These are phyloP conservation scores for Trypanosoma congolense DNA, from an alignment of 208 protist genomes.

Conservation along the genomic window DNA sequence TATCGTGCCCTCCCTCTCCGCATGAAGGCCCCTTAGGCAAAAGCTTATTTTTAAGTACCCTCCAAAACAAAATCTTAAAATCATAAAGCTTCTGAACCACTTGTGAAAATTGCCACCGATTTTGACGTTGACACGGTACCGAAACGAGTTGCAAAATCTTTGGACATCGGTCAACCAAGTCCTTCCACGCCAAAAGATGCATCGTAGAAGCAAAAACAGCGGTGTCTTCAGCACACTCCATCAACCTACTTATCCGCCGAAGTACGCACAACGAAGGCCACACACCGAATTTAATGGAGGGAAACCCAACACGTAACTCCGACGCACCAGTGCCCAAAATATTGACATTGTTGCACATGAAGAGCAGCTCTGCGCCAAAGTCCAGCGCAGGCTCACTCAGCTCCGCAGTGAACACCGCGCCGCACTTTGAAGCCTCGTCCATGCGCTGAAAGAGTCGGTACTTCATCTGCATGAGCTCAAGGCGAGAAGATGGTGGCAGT, in stretches of 20 bases:
- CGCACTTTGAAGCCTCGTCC: constrained; percentile 12
- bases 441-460: constrained; percentile 33
- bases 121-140: too few relatives aligned
- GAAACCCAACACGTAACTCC: constrained; percentile 26
- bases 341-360: constrained; percentile 18
- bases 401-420: constrained; percentile 24
- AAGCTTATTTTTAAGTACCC: too few relatives aligned
- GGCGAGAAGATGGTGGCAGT: constrained; percentile 19
- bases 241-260: constrained; percentile 4
- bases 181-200: constrained; percentile 7
- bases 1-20: too few relatives aligned
- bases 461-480: constrained; percentile 25
- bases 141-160: neutral
- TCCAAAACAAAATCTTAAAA: too few relatives aligned
- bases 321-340: neutral
- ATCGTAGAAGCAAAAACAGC: neutral
- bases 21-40: too few relatives aligned
- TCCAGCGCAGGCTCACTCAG: constrained; percentile 21
- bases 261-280: constrained; percentile 30
- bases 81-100: too few relatives aligned
- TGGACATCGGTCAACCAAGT: constrained; percentile 4
- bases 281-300: constrained; percentile 28
- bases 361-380: constrained; percentile 36
- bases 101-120: too few relatives aligned
- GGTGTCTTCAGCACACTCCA: neutral